Percentiles rank a stretch among this genome's conserved stretches.
phyloP scores from a whole-genome alignment of 345 rosid species.

The Melastoma malabathricum region DNA sequence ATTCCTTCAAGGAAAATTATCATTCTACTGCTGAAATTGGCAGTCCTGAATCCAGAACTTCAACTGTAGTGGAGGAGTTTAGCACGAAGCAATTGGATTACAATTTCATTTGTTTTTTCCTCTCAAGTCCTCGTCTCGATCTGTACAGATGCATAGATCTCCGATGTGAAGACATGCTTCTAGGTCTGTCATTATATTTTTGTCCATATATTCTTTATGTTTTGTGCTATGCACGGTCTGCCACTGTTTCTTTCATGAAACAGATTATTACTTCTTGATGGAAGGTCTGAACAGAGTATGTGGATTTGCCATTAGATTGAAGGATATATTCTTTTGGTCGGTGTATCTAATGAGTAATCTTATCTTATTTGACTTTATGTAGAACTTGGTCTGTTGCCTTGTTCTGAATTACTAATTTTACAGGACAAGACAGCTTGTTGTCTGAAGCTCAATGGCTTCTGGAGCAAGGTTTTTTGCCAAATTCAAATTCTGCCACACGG shows the following conservation, averaged over 20 bases:
- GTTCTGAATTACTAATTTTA: slow-evolving; percentile 2
- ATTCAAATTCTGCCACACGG: slow-evolving; percentile 74
- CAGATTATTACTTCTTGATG: too few species aligned
- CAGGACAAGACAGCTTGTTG: slow-evolving; percentile 53
- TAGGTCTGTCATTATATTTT: slow-evolving; percentile 26
- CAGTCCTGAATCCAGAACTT: slow-evolving; percentile 15
- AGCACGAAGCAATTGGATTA: slow-evolving; percentile 59
- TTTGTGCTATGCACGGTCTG: not conserved
- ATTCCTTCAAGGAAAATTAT: slow-evolving; percentile 48
- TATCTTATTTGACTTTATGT: not conserved
- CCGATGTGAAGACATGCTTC: slow-evolving; percentile 89
- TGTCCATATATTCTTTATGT: not conserved
- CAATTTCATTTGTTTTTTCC: slow-evolving; percentile 70
- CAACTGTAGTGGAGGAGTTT: slow-evolving; percentile 19
- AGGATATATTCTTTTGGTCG: not conserved
- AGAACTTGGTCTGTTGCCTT: not conserved
- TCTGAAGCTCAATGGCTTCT: slow-evolving; percentile 85
- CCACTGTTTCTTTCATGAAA: too few species aligned
- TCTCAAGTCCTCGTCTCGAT: slow-evolving; percentile 68
- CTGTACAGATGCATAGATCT: slow-evolving; percentile 74
- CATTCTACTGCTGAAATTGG: slow-evolving; percentile 18
- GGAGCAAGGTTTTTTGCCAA: slow-evolving; percentile 68
- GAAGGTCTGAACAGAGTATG: too few species aligned
- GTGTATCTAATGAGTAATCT: not conserved
- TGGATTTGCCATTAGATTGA: too few species aligned